These are phyloP conservation scores for Ganoderma lucidum DNA, from an alignment of 1,284 basidiomycete genomes.

Conservation along the genomic window DNA sequence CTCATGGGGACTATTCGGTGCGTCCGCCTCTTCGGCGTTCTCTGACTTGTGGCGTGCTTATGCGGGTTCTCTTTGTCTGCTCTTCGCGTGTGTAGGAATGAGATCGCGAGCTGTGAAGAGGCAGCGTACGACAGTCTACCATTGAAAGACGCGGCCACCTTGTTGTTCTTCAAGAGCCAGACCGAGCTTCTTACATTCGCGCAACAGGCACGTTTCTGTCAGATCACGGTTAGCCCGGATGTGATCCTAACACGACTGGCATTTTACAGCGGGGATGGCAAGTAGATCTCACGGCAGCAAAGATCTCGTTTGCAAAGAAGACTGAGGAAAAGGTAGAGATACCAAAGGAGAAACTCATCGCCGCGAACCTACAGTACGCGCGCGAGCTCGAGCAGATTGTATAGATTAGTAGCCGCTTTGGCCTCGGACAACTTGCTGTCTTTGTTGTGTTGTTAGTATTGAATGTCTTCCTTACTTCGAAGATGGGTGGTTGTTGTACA, in stretches of 20 bases:
- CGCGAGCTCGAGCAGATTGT: slow-evolving; percentile 91
- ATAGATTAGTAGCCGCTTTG: slow-evolving; percentile 48
- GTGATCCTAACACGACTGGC: slow-evolving; percentile 11
- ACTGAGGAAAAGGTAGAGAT: slow-evolving; percentile 83
- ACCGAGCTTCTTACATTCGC: slow-evolving; percentile 84
- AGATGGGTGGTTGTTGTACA: slow-evolving; percentile 9
- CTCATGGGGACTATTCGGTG: slow-evolving; percentile 93
- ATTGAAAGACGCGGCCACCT: slow-evolving; percentile 86
- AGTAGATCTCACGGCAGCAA: slow-evolving; percentile 66
- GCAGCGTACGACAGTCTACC: slow-evolving; percentile 89
- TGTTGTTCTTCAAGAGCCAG: slow-evolving; percentile 87
- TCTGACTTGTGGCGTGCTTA: neutral
- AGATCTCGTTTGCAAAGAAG: slow-evolving; percentile 73
- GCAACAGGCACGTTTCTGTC: slow-evolving; percentile 59
- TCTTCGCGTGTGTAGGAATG: slow-evolving; percentile 64
- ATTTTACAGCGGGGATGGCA: slow-evolving; percentile 72
- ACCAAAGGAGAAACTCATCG: slow-evolving; percentile 83
- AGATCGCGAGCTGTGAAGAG: slow-evolving; percentile 94
- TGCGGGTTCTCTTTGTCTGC: neutral
- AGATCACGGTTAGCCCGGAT: neutral
- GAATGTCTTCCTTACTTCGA: neutral
- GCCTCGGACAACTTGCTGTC: slow-evolving; percentile 28
- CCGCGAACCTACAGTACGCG: slow-evolving; percentile 79
- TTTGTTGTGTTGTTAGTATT: slow-evolving; percentile 23
- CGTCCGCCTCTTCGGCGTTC: neutral